Evolutionary conservation across 306 rosid genomes (phyloP).

Genomic region (Datisca glomerata): DNA sequence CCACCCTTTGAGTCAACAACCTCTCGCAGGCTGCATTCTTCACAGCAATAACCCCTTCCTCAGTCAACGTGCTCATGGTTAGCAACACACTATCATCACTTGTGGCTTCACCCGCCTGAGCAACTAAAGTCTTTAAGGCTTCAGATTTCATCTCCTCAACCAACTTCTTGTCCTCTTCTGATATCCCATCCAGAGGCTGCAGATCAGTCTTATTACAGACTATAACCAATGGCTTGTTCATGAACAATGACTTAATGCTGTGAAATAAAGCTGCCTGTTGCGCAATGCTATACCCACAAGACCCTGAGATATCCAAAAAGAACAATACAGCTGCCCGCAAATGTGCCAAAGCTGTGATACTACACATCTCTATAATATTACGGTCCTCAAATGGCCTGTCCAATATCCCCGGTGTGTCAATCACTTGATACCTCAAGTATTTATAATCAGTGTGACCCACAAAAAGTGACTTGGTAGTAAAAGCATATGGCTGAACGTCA

Average conservation of each 20-base stretch:
- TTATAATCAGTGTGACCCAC: constrained; percentile 86
- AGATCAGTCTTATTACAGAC: constrained; percentile 72
- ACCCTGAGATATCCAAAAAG: constrained; percentile 79
- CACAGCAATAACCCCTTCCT: constrained; percentile 73
- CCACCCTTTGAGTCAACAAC: constrained; percentile 66
- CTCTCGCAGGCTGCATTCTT: constrained; percentile 85
- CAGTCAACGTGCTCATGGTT: constrained; percentile 82
- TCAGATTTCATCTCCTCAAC: constrained; percentile 72
- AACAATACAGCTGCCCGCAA: constrained; percentile 81
- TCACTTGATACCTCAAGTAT: constrained; percentile 80
- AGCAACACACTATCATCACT: constrained; percentile 42
- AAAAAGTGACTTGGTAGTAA: constrained; percentile 81
- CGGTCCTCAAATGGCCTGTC: constrained; percentile 88
- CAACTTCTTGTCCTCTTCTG: constrained; percentile 74
- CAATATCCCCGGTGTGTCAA: constrained; percentile 86
- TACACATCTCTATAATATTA: constrained; percentile 88
- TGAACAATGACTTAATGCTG: constrained; percentile 42
- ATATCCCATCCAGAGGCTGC: constrained; percentile 61
- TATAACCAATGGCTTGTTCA: constrained; percentile 30
- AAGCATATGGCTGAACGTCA: constrained; percentile 88
- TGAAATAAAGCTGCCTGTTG: constrained; percentile 87
- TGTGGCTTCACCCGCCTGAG: constrained; percentile 70
- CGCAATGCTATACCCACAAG: constrained; percentile 76
- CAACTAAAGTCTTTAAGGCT: constrained; percentile 64
- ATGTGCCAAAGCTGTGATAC: constrained; percentile 89